Evolutionary conservation across 352 stramenopile species (phyloP).

Genomic region (Globisporangium takayamanum): DNA sequence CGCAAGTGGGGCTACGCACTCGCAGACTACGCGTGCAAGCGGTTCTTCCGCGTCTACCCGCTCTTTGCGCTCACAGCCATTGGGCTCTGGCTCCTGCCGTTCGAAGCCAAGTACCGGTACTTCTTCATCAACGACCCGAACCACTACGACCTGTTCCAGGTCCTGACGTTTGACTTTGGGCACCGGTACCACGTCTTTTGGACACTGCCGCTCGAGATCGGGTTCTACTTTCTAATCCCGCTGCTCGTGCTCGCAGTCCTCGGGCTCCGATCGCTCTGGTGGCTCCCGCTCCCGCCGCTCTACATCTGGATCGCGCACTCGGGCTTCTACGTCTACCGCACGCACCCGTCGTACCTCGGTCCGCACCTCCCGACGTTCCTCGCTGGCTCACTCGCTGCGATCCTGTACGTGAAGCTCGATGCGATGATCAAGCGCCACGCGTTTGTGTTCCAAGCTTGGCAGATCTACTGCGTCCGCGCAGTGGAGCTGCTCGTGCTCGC

Average conservation of each 20-base stretch:
- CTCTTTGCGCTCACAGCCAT: constrained; percentile 30
- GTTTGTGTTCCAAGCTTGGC: constrained; percentile 12
- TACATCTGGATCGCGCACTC: constrained; percentile 16
- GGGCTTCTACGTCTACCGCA: constrained; percentile 15
- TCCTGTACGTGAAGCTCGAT: constrained; percentile 21
- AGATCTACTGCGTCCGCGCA: constrained; percentile 6
- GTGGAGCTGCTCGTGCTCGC: constrained; percentile 15
- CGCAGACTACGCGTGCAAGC: constrained; percentile 39
- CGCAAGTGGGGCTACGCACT: constrained; percentile 14
- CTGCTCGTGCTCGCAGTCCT: constrained; percentile 17
- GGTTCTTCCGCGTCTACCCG: constrained; percentile 50
- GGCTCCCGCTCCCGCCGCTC: constrained; percentile 14
- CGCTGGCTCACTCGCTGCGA: constrained; percentile 23
- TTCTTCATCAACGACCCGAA: constrained; percentile 16
- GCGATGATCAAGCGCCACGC: constrained; percentile 5
- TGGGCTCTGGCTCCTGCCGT: constrained; percentile 25
- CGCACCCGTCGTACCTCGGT: constrained; percentile 15
- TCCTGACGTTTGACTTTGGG: constrained; percentile 20
- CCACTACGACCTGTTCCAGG: constrained; percentile 24
- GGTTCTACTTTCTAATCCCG: constrained; percentile 33
- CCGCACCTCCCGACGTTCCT: constrained; percentile 31
- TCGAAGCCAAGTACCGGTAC: constrained; percentile 22
- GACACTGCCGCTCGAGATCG: constrained; percentile 42
- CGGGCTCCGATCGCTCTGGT: constrained; percentile 11
- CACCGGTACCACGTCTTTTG: constrained; percentile 42